Evolutionary conservation across 805 yeast genomes (phyloP).

Genomic region (Saccharomycopsis schoenii): DNA sequence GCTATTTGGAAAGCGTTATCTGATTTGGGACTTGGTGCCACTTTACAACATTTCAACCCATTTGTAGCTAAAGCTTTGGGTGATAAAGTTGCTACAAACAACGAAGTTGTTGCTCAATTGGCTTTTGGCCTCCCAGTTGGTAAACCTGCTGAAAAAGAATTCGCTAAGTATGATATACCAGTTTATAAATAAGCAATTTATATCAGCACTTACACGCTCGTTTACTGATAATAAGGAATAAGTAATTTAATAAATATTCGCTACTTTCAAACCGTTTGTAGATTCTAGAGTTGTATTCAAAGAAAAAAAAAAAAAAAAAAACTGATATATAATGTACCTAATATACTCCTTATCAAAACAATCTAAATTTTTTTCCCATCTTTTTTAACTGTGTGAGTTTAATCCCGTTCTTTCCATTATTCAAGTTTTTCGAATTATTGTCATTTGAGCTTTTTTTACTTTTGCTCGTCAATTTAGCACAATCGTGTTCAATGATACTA

Average conservation of each 20-base stretch:
- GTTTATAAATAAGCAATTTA: not conserved
- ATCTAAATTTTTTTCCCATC: not conserved
- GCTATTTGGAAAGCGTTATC: slow-evolving; percentile 39
- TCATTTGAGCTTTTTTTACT: not conserved
- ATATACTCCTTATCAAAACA: not conserved
- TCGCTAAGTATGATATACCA: slow-evolving; percentile 30
- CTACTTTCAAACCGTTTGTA: not conserved
- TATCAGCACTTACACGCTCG: not conserved
- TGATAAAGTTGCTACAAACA: slow-evolving; percentile 29
- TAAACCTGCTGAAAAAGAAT: slow-evolving; percentile 31
- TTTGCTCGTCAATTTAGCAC: not conserved
- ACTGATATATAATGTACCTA: no score
- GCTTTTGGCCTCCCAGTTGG: slow-evolving; percentile 38
- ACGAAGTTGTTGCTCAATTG: slow-evolving; percentile 40
- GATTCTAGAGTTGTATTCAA: no score
- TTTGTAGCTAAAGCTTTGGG: slow-evolving; percentile 32
- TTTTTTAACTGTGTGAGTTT: not conserved
- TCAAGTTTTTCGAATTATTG: not conserved
- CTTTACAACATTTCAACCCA: slow-evolving; percentile 44
- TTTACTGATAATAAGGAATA: not conserved
- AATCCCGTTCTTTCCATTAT: not conserved
- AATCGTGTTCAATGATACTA: not conserved
- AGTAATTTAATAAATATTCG: not conserved
- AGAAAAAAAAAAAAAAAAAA: no score
- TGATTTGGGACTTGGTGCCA: slow-evolving; percentile 38